Evolutionary conservation across 2,329 filamentous ascomycete species (phyloP).

Genomic region (Neospermospora avenae): DNA sequence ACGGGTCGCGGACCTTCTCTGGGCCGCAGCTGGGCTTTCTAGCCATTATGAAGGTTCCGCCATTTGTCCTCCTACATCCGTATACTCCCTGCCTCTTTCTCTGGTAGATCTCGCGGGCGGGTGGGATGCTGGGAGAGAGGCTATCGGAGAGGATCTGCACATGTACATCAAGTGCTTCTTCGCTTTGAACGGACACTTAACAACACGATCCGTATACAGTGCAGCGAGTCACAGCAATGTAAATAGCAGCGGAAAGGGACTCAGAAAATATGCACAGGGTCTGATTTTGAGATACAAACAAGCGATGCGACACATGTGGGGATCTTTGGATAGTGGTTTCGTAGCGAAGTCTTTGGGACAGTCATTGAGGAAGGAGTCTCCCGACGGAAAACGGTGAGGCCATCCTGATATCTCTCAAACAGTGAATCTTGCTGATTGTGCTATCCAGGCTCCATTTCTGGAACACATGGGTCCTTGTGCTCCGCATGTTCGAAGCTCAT

Average conservation of each 20-base stretch:
- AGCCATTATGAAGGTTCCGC: conserved; percentile 61
- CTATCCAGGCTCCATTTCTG: conserved; percentile 47
- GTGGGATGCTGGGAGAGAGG: conserved; percentile 68
- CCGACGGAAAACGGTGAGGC: background rate
- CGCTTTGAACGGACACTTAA: conserved; percentile 65
- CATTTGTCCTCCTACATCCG: conserved; percentile 68
- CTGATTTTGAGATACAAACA: conserved; percentile 67
- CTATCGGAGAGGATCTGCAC: conserved; percentile 73
- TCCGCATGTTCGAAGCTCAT: conserved; percentile 71
- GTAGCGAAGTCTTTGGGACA: conserved; percentile 47
- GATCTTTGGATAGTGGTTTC: conserved; percentile 65
- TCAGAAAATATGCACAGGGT: conserved; percentile 46
- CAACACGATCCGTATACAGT: conserved; percentile 60
- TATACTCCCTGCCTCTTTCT: conserved; percentile 67
- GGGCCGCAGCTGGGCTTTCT: conserved; percentile 68
- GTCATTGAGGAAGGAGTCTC: background rate
- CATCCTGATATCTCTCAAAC: background rate
- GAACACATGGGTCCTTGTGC: conserved; percentile 56
- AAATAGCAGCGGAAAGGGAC: conserved; percentile 58
- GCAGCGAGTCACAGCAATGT: conserved; percentile 73
- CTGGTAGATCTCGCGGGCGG: conserved; percentile 67
- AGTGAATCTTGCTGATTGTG: background rate
- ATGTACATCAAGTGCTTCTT: conserved; percentile 81
- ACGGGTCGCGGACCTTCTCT: conserved; percentile 68
- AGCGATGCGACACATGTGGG: conserved; percentile 74